Conservation (phyloP, 2,329 filamentous ascomycete genomes). For the Endoconidiophora laricicola region DNA sequence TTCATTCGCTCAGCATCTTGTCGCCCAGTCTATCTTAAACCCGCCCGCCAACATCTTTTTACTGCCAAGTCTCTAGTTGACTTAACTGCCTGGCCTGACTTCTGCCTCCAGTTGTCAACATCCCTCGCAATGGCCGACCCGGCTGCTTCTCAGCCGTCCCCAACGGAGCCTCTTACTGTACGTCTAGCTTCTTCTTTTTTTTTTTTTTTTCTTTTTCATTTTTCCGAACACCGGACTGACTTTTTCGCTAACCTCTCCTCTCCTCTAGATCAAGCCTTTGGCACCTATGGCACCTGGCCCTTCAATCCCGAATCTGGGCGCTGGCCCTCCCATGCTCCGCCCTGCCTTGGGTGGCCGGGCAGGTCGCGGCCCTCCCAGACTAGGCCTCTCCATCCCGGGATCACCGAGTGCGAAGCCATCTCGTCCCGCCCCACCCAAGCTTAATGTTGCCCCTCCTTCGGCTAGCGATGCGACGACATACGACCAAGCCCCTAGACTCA, state of each 20-base stretch:
- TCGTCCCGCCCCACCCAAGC: conserved; percentile 50
- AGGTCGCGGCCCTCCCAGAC: conserved; percentile 51
- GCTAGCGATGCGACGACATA: conserved; percentile 60
- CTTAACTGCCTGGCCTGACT: background rate
- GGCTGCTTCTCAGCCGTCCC: conserved; percentile 15
- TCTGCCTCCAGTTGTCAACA: conserved; percentile 13
- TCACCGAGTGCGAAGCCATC: conserved; percentile 72
- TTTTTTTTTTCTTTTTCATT: background rate
- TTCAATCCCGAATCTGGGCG: conserved; percentile 45
- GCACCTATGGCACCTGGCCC: conserved; percentile 15
- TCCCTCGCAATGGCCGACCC: conserved; percentile 17
- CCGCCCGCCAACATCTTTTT: background rate
- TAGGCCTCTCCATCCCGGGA: conserved; percentile 79
- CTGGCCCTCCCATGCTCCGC: conserved; percentile 64
- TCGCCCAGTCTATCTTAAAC: background rate
- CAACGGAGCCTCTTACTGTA: conserved; percentile 12
- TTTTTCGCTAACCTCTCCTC: too few species aligned
- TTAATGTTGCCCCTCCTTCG: conserved; percentile 79
- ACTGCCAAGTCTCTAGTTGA: background rate
- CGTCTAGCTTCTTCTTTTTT: background rate
- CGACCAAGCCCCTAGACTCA: conserved; percentile 32
- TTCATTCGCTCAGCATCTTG: background rate
- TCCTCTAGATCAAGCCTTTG: conserved; percentile 13
- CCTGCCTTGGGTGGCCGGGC: conserved; percentile 62
- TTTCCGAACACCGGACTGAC: background rate